These are phyloP conservation scores for Cucumis sativus DNA, from an alignment of 306 rosid species.

Conservation along the genomic window Cucumber_9930_V3 NC_026656.2:7839001-7839500, in stretches of 20 bases:
- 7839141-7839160: conserved; percentile 45
- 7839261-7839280: conserved; percentile 68
- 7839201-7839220: neutral
- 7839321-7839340: conserved; percentile 70
- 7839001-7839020: neutral
- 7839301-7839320: conserved; percentile 84
- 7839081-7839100: conserved; percentile 16
- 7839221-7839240: conserved; percentile 36
- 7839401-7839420: conserved; percentile 83
- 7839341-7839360: conserved; percentile 86
- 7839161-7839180: conserved; percentile 37
- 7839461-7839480: conserved; percentile 58
- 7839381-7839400: conserved; percentile 59
- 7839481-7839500: conserved; percentile 72
- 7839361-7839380: conserved; percentile 87
- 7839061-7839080: conserved; percentile 15
- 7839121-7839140: conserved; percentile 22
- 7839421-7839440: conserved; percentile 86
- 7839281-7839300: conserved; percentile 78
- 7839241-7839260: conserved; percentile 67
- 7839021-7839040: too few relatives aligned
- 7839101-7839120: conserved; percentile 10
- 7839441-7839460: conserved; percentile 72
- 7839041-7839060: conserved; percentile 6
- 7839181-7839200: conserved; percentile 6